phyloP scores from a whole-genome alignment of 441 rosid genomes.

The Adansonia rubrostipa region DNA sequence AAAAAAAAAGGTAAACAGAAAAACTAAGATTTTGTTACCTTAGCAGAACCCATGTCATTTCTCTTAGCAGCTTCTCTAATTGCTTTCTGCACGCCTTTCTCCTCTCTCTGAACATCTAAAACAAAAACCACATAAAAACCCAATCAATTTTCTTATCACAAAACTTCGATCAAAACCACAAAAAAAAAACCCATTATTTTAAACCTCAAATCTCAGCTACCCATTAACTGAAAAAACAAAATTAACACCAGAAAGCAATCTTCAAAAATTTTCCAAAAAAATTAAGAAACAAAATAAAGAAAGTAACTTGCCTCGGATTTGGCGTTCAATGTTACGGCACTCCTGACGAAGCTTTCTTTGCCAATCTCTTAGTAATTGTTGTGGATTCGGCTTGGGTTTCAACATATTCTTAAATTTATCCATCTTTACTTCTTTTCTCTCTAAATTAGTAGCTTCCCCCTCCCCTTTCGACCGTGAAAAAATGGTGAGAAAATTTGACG shows the following conservation, averaged over 20 bases:
- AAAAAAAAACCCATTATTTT: conserved; percentile 3
- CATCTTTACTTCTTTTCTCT: conserved; percentile 22
- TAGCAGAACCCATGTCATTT: conserved; percentile 50
- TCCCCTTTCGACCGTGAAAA: neutral
- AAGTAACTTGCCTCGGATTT: conserved; percentile 40
- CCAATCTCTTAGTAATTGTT: conserved; percentile 49
- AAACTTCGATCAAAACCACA: neutral
- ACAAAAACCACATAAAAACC: conserved; percentile 14
- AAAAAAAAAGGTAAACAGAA: neutral
- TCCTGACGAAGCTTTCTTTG: conserved; percentile 53
- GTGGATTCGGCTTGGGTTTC: conserved; percentile 48
- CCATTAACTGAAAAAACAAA: conserved; percentile 12
- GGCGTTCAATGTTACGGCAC: conserved; percentile 50
- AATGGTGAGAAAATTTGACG: neutral
- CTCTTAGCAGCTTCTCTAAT: conserved; percentile 51
- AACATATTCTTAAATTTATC: conserved; percentile 40
- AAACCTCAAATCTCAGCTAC: neutral
- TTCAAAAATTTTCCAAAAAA: neutral
- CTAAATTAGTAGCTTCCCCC: neutral
- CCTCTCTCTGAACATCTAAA: conserved; percentile 53
- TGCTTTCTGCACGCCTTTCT: conserved; percentile 46
- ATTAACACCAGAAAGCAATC: neutral
- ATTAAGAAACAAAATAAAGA: neutral
- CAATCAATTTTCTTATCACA: neutral
- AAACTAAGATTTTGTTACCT: conserved; percentile 30